Evolutionary conservation across 257 asterid species (phyloP).

Genomic region (Salvia miltiorrhiza): DNA sequence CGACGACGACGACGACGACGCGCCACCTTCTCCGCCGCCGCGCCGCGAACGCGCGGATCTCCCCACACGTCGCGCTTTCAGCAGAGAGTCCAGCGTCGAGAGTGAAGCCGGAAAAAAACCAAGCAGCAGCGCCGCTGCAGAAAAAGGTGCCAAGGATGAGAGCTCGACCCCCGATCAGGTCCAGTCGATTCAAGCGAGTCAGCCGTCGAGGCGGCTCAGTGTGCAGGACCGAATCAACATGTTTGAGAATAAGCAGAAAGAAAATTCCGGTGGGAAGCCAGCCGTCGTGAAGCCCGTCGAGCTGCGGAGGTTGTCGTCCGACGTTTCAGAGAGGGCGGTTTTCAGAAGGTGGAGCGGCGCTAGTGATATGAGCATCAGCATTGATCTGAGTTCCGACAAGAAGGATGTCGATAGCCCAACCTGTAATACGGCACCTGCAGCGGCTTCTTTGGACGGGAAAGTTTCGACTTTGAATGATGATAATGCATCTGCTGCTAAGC

Average conservation of each 20-base stretch:
- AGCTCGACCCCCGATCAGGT: conserved; percentile 26
- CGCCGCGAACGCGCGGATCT: conserved; percentile 22
- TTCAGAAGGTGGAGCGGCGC: conserved; percentile 93
- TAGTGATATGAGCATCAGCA: conserved; percentile 77
- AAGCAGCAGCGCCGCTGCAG: conserved; percentile 1
- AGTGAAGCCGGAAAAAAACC: conserved; percentile 28
- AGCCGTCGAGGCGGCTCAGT: conserved; percentile 69
- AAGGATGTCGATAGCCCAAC: conserved; percentile 61
- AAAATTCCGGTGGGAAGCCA: conserved; percentile 66
- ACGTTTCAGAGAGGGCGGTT: conserved; percentile 53
- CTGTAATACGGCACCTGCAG: conserved; percentile 46
- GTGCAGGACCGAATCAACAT: conserved; percentile 85
- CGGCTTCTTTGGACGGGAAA: conserved; percentile 40
- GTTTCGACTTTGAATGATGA: conserved; percentile 27
- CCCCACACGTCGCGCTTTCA: conserved; percentile 19
- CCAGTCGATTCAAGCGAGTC: conserved; percentile 40
- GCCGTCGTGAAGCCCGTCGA: conserved; percentile 55
- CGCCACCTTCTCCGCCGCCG: conserved; percentile 34
- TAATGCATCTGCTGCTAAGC: conserved; percentile 25
- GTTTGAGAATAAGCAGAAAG: conserved; percentile 91
- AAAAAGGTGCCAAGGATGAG: conserved; percentile 32
- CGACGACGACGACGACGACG: conserved; percentile 35
- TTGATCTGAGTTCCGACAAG: conserved; percentile 72
- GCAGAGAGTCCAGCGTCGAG: conserved; percentile 35
- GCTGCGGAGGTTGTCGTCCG: conserved; percentile 72